Evolutionary conservation across 345 rosid species (phyloP), one percentile per base, ranked within the genome.

Genomic region (Ceriops zippeliana): DNA sequence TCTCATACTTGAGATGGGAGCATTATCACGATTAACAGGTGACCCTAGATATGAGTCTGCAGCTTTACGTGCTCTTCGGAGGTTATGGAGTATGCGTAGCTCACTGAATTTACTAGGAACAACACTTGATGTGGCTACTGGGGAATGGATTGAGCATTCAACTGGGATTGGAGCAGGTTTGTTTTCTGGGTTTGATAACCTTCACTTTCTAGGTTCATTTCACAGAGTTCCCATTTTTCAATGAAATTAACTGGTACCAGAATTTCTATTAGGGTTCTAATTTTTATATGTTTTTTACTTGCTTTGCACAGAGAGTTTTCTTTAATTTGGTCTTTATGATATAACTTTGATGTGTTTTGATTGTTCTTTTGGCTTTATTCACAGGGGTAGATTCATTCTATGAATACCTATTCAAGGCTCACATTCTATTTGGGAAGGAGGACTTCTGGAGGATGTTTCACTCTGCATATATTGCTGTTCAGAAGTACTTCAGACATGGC

Each of bases 91-190:
- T 75, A 93, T 93, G 98, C 88, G 95, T 6, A 93, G 98, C 81
- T 83, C 97, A 30, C 78, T 91, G 75, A 86, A 93, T 77, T 81
- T 93, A 61, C 75, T 93, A 16, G 98, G 98, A 76, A 91, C 97
- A 34, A 91, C 97, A 54, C 71, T 93, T 31, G 91, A 93, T 77
- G 89, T 93, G 64, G 75, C 56, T 73, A 88, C 86, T 49, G 97
- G 97, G 70, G 84, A 89, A 75, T 93, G 98, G 96, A 86, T 89
- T 62, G 97, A 89, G 82, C 81, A 81, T 76, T 93, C 98, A 27
- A 82, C 98, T 74, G 93, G 97, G 54, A 93, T 91, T 63, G 98
- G 98, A 46, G 98, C 98, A 74, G 98, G 98, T 93, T 85, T 70
- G 73, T 77, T 59, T 28, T 30, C 68, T 64, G 65, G 57, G 67